Evolutionary conservation across 108 stramenopile species (phyloP).

Genomic region (Skeletonema menzelii): DNA sequence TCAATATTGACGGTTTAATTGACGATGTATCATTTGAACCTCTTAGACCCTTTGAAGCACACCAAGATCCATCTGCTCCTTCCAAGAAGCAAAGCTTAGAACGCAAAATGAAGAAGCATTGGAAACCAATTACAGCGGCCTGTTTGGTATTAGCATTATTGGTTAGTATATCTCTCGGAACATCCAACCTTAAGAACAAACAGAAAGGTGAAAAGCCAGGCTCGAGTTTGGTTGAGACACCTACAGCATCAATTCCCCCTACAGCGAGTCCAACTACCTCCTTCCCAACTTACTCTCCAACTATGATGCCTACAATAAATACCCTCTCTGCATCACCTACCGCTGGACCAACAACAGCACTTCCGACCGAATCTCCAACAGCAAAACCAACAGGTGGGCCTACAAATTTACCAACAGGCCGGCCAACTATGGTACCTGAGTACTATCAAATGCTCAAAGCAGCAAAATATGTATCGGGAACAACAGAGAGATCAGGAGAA

Average conservation of each 20-base stretch:
- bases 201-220: background rate
- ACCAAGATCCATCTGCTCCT: background rate
- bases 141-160: slow-evolving; percentile 20
- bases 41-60: slow-evolving; percentile 31
- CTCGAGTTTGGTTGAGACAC: slow-evolving; percentile 14
- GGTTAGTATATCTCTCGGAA: slow-evolving; percentile 19
- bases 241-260: background rate
- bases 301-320: background rate
- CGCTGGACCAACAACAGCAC: background rate
- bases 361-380: slow-evolving; percentile 10
- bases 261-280: background rate
- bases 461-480: slow-evolving; percentile 35
- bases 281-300: background rate
- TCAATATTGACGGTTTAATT: slow-evolving; percentile 5
- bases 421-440: slow-evolving; percentile 35
- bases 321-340: background rate
- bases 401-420: background rate
- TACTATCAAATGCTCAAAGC: slow-evolving; percentile 46
- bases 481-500: background rate
- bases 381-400: background rate
- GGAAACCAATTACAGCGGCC: slow-evolving; percentile 31
- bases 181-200: slow-evolving; percentile 19
- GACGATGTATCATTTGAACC: slow-evolving; percentile 43
- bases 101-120: slow-evolving; percentile 5
- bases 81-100: background rate